Percentiles rank a stretch among this genome's conserved stretches.
Evolutionary conservation across 495 filamentous ascomycete genomes (phyloP).

Genomic region (Penicillium atrosanguineum): DNA sequence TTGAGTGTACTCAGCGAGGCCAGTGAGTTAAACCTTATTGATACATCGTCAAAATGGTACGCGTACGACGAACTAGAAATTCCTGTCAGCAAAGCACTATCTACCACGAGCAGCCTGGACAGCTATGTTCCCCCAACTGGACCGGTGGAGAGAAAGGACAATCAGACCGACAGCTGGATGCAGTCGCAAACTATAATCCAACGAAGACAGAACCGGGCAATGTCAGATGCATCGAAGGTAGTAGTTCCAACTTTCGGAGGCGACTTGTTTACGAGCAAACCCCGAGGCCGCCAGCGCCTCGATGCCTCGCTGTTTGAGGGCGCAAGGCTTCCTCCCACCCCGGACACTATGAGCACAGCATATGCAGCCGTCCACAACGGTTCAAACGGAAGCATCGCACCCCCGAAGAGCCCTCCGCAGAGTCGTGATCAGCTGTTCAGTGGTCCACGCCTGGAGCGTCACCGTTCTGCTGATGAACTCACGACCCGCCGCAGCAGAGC

Average conservation of each 20-base stretch:
- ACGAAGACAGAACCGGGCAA: conserved; percentile 16
- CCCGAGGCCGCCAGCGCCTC: conserved; percentile 25
- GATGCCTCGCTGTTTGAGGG: conserved; percentile 37
- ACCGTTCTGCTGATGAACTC: conserved; percentile 37
- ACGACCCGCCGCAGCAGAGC: conserved; percentile 29
- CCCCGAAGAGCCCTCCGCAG: conserved; percentile 20
- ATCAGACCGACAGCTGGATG: conserved; percentile 34
- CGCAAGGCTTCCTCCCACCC: conserved; percentile 39
- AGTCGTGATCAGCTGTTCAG: conserved; percentile 18
- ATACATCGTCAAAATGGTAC: conserved; percentile 16
- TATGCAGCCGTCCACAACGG: conserved; percentile 30
- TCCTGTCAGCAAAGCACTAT: conserved; percentile 26
- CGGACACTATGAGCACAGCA: conserved; percentile 47
- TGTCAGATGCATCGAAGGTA: conserved; percentile 18
- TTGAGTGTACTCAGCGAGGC: conserved; percentile 78
- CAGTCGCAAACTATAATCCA: conserved; percentile 20
- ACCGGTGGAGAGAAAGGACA: conserved; percentile 17
- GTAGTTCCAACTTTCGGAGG: conserved; percentile 17
- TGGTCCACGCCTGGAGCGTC: conserved; percentile 25
- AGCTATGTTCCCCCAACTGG: conserved; percentile 14
- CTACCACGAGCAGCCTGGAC: conserved; percentile 14
- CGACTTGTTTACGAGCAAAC: conserved; percentile 21
- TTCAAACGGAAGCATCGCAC: conserved; percentile 36
- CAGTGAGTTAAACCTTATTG: conserved; percentile 70
- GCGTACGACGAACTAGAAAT: conserved; percentile 35